Evolutionary conservation across 305 asterid genomes (phyloP).

Genomic region (Vinca major): DNA sequence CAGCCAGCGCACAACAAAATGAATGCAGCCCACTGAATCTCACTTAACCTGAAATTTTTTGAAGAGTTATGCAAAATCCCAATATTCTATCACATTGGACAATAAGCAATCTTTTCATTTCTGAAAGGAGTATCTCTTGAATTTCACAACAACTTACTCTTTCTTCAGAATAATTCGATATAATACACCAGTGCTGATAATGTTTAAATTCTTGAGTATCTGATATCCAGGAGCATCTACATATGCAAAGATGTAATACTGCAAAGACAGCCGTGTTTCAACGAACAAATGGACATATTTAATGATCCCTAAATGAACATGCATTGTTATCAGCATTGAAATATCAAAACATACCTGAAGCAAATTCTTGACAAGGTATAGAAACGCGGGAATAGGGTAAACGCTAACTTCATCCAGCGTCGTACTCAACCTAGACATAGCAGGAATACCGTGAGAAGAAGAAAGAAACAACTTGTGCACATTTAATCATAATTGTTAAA

Average conservation of each 20-base stretch:
- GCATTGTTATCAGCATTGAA: slow-evolving; percentile 9
- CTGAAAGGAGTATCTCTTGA: background rate
- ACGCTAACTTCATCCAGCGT: slow-evolving; percentile 87
- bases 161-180: slow-evolving; percentile 85
- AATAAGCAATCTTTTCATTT: background rate
- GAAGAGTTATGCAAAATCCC: slow-evolving; percentile 1
- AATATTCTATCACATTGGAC: background rate
- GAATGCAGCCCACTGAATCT: slow-evolving; percentile 96
- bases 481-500: background rate
- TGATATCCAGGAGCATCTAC: slow-evolving; percentile 99
- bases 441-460: slow-evolving; percentile 5
- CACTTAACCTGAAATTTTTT: slow-evolving; percentile 60
- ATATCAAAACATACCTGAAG: slow-evolving; percentile 60
- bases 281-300: slow-evolving; percentile 12
- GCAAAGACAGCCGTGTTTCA: slow-evolving; percentile 30
- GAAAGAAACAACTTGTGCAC: slow-evolving; percentile 5
- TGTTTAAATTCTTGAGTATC: slow-evolving; percentile 86
- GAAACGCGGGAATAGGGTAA: slow-evolving; percentile 92
- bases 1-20: slow-evolving; percentile 92
- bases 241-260: slow-evolving; percentile 93
- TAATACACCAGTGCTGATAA: slow-evolving; percentile 90
- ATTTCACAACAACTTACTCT: slow-evolving; percentile 71
- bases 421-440: slow-evolving; percentile 62
- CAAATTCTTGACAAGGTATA: slow-evolving; percentile 88
- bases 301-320: slow-evolving; percentile 4